Evolutionary conservation across 805 yeast species (phyloP).

Genomic region (Barnettozyma wickerhamii): DNA sequence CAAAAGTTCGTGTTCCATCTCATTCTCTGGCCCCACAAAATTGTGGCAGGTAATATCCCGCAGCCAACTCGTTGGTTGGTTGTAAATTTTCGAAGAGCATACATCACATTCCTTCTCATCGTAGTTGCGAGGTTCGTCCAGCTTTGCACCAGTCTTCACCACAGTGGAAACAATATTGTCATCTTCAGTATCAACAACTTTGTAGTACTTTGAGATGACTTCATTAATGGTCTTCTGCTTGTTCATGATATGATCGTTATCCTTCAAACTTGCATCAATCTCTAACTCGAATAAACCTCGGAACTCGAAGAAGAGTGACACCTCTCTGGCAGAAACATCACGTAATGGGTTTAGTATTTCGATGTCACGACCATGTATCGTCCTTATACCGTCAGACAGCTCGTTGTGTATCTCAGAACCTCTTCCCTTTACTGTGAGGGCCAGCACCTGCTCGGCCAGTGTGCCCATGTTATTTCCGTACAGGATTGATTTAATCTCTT

Average conservation of each 20-base stretch:
- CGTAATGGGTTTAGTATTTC: constrained; percentile 65
- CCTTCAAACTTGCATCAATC: constrained; percentile 18
- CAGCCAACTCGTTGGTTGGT: constrained; percentile 64
- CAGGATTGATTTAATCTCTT: constrained; percentile 50
- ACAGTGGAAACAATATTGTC: constrained; percentile 92
- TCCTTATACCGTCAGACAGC: constrained; percentile 40
- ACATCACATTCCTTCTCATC: constrained; percentile 41
- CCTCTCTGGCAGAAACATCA: constrained; percentile 69
- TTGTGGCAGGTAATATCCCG: constrained; percentile 59
- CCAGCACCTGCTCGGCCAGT: constrained; percentile 73
- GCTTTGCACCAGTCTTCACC: constrained; percentile 80
- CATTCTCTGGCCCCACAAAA: constrained; percentile 43
- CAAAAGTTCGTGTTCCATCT: constrained; percentile 36
- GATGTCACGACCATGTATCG: constrained; percentile 29
- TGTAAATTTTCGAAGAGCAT: constrained; percentile 52
- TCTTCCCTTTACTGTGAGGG: constrained; percentile 81
- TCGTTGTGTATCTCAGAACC: constrained; percentile 60
- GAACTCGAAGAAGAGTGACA: constrained; percentile 49
- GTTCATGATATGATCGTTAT: constrained; percentile 37
- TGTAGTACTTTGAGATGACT: constrained; percentile 68
- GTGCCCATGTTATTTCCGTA: constrained; percentile 81
- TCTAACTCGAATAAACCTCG: constrained; percentile 15
- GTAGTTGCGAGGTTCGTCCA: constrained; percentile 43
- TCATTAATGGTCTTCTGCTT: constrained; percentile 81
- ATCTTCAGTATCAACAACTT: constrained; percentile 66